Conservation (phyloP, 2,329 filamentous ascomycete species). For the Chrysosphaeria jannelii region DNA sequence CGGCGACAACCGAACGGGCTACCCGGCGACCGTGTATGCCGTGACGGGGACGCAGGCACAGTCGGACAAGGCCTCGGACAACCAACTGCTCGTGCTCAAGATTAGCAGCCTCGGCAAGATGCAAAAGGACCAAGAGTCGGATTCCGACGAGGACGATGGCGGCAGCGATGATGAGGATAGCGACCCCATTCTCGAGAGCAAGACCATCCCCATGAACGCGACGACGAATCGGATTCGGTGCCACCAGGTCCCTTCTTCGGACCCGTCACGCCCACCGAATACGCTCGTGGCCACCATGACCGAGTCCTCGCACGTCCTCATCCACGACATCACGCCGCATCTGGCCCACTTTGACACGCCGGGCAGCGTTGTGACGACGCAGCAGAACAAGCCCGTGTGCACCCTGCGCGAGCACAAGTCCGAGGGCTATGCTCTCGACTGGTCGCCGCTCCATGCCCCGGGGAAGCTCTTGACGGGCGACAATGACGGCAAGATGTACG, state of each 20-base stretch:
- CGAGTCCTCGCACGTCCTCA: constrained; percentile 62
- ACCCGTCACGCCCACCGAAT: constrained; percentile 37
- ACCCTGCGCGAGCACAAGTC: constrained; percentile 75
- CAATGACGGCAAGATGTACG: constrained; percentile 66
- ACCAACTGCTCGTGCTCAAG: constrained; percentile 88
- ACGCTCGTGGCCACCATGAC: constrained; percentile 86
- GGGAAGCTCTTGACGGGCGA: constrained; percentile 83
- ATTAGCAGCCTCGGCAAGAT: constrained; percentile 74
- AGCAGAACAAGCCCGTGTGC: constrained; percentile 65
- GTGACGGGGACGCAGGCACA: constrained; percentile 89
- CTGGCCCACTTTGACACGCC: constrained; percentile 73
- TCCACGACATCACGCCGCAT: constrained; percentile 83
- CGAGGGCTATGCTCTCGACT: constrained; percentile 92
- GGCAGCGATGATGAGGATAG: constrained; percentile 39
- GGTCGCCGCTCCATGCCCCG: constrained; percentile 54
- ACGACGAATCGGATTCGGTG: constrained; percentile 84
- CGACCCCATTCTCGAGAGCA: constrained; percentile 83
- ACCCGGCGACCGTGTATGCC: constrained; percentile 82
- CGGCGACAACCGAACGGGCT: constrained; percentile 72
- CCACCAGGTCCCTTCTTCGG: constrained; percentile 46
- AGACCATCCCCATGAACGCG: constrained; percentile 55
- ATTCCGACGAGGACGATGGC: constrained; percentile 32
- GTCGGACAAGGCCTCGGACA: constrained; percentile 42
- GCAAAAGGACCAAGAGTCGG: constrained; percentile 23
- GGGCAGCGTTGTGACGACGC: constrained; percentile 46